phyloP scores from a whole-genome alignment of 768 basidiomycete genomes.

The Lactarius sp. region DNA sequence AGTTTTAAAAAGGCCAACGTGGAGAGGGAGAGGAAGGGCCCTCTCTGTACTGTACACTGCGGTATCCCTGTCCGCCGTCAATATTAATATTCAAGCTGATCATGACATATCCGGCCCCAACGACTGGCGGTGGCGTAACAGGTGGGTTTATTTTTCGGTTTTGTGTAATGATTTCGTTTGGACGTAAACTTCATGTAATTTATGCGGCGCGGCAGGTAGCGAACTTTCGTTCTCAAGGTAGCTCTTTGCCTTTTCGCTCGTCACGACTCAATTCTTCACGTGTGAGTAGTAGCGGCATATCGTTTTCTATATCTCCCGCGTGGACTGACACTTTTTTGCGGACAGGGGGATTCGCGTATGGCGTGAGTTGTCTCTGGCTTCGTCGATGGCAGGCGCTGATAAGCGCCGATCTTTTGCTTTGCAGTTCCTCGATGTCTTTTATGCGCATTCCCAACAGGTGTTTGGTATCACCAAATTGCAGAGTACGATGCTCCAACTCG shows the following conservation, averaged over 20 bases:
- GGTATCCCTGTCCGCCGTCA: no score
- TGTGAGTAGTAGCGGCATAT: constrained; percentile 37
- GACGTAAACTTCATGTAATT: background rate
- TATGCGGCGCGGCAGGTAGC: constrained; percentile 5
- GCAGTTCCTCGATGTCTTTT: constrained; percentile 61
- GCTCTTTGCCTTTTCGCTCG: constrained; percentile 58
- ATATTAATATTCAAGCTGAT: background rate
- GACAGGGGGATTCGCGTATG: constrained; percentile 63
- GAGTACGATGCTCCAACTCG: constrained; percentile 70
- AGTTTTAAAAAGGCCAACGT: background rate
- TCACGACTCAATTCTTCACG: constrained; percentile 74
- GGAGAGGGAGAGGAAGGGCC: background rate
- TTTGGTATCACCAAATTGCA: constrained; percentile 64
- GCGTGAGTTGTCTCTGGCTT: constrained; percentile 37
- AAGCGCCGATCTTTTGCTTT: constrained; percentile 16
- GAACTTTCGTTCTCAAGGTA: constrained; percentile 17
- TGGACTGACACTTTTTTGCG: background rate
- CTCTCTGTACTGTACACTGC: no score
- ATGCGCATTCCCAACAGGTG: constrained; percentile 68
- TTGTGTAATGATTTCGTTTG: background rate
- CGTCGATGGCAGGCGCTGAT: constrained; percentile 23
- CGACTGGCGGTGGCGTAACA: background rate
- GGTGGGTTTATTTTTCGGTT: background rate
- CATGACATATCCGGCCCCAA: constrained; percentile 1
- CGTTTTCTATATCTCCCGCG: background rate